These are phyloP conservation scores for Zymoseptoria tritici DNA, from an alignment of 2,329 filamentous ascomycete genomes.

Conservation along the genomic window DNA sequence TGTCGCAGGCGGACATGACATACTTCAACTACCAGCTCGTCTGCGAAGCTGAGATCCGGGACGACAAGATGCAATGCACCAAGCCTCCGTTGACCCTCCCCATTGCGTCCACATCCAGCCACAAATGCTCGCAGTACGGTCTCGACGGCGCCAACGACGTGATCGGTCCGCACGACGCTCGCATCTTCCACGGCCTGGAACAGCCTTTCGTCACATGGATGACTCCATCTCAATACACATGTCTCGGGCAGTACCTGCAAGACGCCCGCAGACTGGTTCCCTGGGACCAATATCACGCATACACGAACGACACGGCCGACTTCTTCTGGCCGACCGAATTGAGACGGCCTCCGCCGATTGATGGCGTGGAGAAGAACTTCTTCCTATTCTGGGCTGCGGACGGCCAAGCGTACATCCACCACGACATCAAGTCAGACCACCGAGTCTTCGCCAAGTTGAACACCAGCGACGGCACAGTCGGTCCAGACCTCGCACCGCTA, in stretches of 20 bases:
- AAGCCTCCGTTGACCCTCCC: slow-evolving; percentile 1
- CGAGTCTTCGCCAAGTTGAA: slow-evolving; percentile 43
- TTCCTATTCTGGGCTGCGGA: slow-evolving; percentile 51
- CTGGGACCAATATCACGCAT: slow-evolving; percentile 10
- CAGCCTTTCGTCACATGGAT: slow-evolving; percentile 46
- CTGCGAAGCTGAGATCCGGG: slow-evolving; percentile 4
- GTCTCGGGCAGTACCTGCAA: slow-evolving; percentile 50
- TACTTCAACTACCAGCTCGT: slow-evolving; percentile 2
- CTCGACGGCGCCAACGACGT: not conserved
- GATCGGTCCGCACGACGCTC: slow-evolving; percentile 49
- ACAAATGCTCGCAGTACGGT: not conserved
- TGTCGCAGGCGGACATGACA: not conserved
- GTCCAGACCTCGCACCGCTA: slow-evolving; percentile 39
- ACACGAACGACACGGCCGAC: not conserved
- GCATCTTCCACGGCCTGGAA: slow-evolving; percentile 48
- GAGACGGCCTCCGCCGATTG: slow-evolving; percentile 40
- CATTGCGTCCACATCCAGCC: slow-evolving; percentile 3
- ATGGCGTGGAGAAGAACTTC: slow-evolving; percentile 51
- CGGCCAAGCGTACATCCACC: slow-evolving; percentile 43
- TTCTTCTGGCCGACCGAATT: slow-evolving; percentile 44
- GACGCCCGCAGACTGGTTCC: slow-evolving; percentile 45
- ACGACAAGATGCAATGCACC: slow-evolving; percentile 6
- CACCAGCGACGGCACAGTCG: slow-evolving; percentile 37
- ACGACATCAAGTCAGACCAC: slow-evolving; percentile 41
- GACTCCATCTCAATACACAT: slow-evolving; percentile 46